phyloP scores from a whole-genome alignment of 225 moss, liverwort and hornwort genomes.

The Takakia lepidozioides region DNA sequence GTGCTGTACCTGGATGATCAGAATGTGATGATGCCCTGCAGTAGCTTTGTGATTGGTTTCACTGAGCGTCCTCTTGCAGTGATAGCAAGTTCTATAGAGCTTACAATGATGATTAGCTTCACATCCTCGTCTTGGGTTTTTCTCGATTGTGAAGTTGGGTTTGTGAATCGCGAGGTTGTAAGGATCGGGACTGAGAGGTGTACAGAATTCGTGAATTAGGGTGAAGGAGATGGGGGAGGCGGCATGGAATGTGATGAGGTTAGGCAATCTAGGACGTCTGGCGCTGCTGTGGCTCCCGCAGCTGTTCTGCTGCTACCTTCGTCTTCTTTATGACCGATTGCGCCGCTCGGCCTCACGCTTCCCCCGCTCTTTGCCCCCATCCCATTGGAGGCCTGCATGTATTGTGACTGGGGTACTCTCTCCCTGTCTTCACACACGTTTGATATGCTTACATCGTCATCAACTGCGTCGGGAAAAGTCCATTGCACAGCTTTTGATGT shows the following conservation, averaged over 20 bases:
- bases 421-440: not conserved
- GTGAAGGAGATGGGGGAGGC: not conserved
- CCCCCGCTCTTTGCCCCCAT: slow-evolving; percentile 8
- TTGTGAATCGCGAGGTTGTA: too few species aligned
- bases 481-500: not conserved
- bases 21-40: too few species aligned
- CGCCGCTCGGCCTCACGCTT: slow-evolving; percentile 14
- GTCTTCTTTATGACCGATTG: slow-evolving; percentile 25
- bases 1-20: too few species aligned
- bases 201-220: too few species aligned
- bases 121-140: too few species aligned
- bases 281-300: slow-evolving; percentile 53
- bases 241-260: slow-evolving; percentile 28
- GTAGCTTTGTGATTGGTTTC: too few species aligned
- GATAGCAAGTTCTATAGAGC: too few species aligned
- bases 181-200: too few species aligned
- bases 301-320: slow-evolving; percentile 48
- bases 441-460: slow-evolving; percentile 13
- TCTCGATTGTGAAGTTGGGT: too few species aligned
- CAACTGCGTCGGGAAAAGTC: not conserved
- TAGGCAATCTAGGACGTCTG: slow-evolving; percentile 63
- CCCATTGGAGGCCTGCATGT: slow-evolving; percentile 26
- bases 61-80: too few species aligned
- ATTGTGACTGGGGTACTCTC: slow-evolving; percentile 43
- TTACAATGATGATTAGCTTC: too few species aligned